phyloP scores from a whole-genome alignment of 345 rosid genomes.

The Fremontodendron californicum region DNA sequence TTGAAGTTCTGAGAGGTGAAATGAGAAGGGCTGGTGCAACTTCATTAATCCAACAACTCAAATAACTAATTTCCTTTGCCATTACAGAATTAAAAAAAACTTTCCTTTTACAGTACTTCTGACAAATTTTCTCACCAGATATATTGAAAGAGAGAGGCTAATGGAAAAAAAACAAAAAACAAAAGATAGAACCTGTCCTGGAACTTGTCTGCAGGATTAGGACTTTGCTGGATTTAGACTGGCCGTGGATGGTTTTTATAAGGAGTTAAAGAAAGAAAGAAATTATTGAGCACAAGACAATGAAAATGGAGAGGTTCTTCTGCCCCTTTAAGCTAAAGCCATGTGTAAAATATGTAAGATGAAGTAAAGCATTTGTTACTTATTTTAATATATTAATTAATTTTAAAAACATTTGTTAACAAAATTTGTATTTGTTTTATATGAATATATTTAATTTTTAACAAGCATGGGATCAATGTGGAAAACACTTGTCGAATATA shows the following conservation, averaged over 20 bases:
- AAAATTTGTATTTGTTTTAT: no score
- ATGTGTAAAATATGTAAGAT: slow-evolving; percentile 14
- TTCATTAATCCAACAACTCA: slow-evolving; percentile 31
- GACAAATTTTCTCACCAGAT: neutral
- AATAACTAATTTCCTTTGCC: slow-evolving; percentile 25
- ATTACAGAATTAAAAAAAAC: neutral
- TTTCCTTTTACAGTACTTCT: neutral
- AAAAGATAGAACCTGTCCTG: neutral
- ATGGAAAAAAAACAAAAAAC: no score
- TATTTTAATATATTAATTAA: no score
- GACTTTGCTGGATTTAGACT: neutral
- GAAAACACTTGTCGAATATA: no score
- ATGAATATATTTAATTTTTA: no score
- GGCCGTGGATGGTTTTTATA: neutral
- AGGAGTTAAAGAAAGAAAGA: neutral
- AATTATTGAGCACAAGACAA: neutral
- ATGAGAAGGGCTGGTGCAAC: slow-evolving; percentile 34
- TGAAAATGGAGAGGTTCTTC: neutral
- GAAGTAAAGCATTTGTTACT: neutral
- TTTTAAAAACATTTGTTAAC: no score
- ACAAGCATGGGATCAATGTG: no score
- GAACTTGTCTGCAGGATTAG: neutral
- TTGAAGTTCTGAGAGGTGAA: slow-evolving; percentile 21
- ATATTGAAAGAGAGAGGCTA: neutral
- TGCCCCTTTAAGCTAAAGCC: neutral